Evolutionary conservation across 106 monocot species (phyloP), one percentile per base, ranked within the genome.

Genomic region (Allium fistulosum): DNA sequence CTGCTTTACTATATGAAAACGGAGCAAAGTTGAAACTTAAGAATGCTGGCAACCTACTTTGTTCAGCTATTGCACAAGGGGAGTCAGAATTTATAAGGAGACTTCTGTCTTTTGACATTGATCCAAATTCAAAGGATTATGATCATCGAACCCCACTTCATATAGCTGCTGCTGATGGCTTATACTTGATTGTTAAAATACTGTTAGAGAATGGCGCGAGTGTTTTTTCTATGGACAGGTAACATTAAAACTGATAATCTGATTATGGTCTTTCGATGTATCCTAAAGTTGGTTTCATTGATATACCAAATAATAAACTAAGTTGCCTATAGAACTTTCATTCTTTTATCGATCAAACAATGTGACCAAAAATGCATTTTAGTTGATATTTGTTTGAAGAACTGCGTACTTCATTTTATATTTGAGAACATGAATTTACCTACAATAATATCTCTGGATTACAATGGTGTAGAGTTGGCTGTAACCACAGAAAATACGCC

Each of bases 121-220:
- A 96, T 78, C 84, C 96, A 59, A 88, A 96, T 55, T 78, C 80
- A 13, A 86, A 75, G 73, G 84, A 97, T 75, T 97, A 97, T 78
- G 92, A 97, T 66, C 84, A 84, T 58, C 82, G 92, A 9, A 80
- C 92, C 6, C 88, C 96, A 8, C 88, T 92, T 57, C 96, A 97
- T 75, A 71, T 89, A 76, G 92, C 96, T 58, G 92, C 96, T 37
- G 79, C 92, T 12, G 92, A 92, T 51, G 96, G 96, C 27, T 68
- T 89, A 51, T 83, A 86, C 72, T 62, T 84, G 55, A 83, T 92
- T 16, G 96, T 84, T 9, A 84, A 86, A 63, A 53, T 97, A 53
- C 80, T 97, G 59, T 8, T 97, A 59, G 84, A 92, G 59, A 83
- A 82, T 66, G 96, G 96, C 14, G 92, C 92, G 59, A 88, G 88